A percentile compares a stretch with the other conserved stretches of the same genome.
phyloP scores from a whole-genome alignment of 2,329 filamentous ascomycete genomes.

The Mycogone perniciosa region DNA sequence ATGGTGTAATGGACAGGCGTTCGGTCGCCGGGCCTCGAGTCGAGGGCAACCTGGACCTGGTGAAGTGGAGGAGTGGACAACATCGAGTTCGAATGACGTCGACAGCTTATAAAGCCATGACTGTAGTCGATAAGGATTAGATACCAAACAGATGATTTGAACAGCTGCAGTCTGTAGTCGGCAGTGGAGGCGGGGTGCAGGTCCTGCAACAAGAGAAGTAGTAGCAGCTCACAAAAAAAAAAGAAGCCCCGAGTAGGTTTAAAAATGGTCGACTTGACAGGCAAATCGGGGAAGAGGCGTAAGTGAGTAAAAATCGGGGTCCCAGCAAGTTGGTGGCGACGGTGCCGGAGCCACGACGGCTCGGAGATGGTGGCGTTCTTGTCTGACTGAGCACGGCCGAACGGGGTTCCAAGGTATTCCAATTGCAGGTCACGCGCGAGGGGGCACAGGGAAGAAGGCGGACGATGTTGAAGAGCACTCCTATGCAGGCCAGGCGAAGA shows the following conservation, averaged over 20 bases:
- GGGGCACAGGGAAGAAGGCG: not conserved
- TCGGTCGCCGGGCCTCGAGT: constrained; percentile 29
- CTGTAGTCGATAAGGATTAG: not conserved
- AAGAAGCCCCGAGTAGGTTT: not conserved
- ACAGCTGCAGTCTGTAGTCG: not conserved
- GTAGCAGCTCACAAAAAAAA: not conserved
- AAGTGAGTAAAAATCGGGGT: constrained; percentile 1
- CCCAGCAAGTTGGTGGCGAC: constrained; percentile 9
- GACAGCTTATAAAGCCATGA: constrained; percentile 6
- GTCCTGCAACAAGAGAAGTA: no score
- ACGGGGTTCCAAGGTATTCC: not conserved
- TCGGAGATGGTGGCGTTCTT: constrained; percentile 7
- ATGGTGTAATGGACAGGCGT: constrained; percentile 38
- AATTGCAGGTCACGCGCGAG: not conserved
- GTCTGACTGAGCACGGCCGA: constrained; percentile 1
- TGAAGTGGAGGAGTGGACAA: constrained; percentile 8
- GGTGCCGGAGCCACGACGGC: constrained; percentile 6
- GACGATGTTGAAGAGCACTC: not conserved
- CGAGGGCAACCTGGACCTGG: constrained; percentile 23
- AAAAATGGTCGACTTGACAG: not conserved
- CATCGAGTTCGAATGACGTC: constrained; percentile 6
- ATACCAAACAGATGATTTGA: not conserved
- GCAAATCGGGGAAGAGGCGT: not conserved
- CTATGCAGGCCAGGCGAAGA: not conserved
- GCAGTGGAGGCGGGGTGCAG: no score